Base-by-base conservation (phyloP, 306 rosid species). In the Lotus japonicus region DNA sequence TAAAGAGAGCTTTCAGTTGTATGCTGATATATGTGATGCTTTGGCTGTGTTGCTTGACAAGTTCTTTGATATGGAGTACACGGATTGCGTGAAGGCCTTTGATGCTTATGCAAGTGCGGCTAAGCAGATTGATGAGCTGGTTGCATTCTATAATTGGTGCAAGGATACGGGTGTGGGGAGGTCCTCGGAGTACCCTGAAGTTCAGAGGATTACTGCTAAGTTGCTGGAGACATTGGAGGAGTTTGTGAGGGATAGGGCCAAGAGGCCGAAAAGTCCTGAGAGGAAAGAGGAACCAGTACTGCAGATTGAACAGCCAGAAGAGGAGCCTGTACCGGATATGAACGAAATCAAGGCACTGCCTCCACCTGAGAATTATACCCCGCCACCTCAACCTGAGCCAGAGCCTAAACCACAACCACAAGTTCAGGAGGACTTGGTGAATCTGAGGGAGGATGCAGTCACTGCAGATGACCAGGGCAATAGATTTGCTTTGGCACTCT, bases 51-150 rank as follows among this genome's bases (percentile, higher is more conserved):
- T 94, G 75, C 96, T 94, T 6, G 99, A 94, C 26, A 94, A 85
- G 60, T 94, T 94, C 82, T 94, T 94, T 70, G 99, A 90, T 43
- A 86, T 90, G 97, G 99, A 94, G 77, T 85, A 88, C n/a, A 53
- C 92, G 1, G 99, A 94, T 63, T 85, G 97, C 11, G 96, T 87
- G 0, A 94, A 94, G 90, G 92, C 99, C 2, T 86, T 86, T 67
- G 99, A 94, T 67, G 95, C 96, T 44, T 90, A 94, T 73, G 89
- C 92, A 8, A 82, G 95, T 71, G 84, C 92, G n/a, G 97, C 99
- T 0, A 90, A 94, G 81, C 96, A 90, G 84, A 90, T 94, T 49
- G 99, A 90, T 60, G 96, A 90, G 85, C 87, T 94, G 0, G 56
- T 86, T 76, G 80, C 76, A 7, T 82, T 88, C 45, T 90, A 75